These are phyloP conservation scores for Cubamyces sp. DNA, from an alignment of 768 basidiomycete genomes.

Conservation along the genomic window DNA sequence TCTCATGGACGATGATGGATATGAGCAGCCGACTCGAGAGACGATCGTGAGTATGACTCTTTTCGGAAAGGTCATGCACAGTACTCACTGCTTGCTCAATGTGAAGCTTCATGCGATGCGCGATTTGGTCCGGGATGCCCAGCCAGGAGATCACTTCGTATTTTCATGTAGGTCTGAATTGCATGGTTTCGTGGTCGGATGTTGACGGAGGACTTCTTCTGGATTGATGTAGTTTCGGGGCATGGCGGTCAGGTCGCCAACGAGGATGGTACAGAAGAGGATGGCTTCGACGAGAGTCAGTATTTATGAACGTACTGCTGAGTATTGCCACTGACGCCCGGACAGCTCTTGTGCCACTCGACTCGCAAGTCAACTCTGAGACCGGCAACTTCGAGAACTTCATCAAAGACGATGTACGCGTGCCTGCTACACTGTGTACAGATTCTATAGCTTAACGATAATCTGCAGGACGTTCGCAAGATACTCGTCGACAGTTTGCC, in stretches of 20 bases:
- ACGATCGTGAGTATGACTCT: slow-evolving; percentile 47
- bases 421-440: not conserved
- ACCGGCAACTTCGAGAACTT: slow-evolving; percentile 20
- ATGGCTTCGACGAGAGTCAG: slow-evolving; percentile 58
- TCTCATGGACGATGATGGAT: slow-evolving; percentile 44
- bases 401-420: slow-evolving; percentile 35
- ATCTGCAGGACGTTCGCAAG: slow-evolving; percentile 25
- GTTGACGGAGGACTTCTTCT: no score
- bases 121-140: slow-evolving; percentile 47
- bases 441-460: not conserved
- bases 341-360: slow-evolving; percentile 31
- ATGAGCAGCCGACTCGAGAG: slow-evolving; percentile 43
- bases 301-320: not conserved
- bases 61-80: no score
- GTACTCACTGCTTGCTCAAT: no score
- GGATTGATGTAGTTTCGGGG: slow-evolving; percentile 45
- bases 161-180: slow-evolving; percentile 52
- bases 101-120: slow-evolving; percentile 47
- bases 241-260: slow-evolving; percentile 52
- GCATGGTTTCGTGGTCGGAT: no score
- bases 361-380: slow-evolving; percentile 16
- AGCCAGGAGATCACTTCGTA: slow-evolving; percentile 54
- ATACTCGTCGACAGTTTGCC: slow-evolving; percentile 33
- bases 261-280: slow-evolving; percentile 48
- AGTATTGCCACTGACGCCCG: not conserved